Conservation (phyloP, 176 grass and related monocot species). For the Carex kokanica region DNA sequence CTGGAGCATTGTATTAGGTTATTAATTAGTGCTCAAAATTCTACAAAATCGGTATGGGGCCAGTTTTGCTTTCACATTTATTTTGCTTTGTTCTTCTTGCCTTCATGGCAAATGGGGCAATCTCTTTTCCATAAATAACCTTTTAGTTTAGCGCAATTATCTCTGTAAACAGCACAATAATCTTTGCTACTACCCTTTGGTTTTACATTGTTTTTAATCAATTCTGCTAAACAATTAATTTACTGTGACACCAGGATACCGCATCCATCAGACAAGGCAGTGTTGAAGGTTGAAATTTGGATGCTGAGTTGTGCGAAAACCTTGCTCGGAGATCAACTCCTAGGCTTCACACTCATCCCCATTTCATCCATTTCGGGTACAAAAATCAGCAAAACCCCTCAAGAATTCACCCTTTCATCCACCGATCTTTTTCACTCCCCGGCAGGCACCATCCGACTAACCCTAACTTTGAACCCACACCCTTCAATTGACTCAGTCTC, state of each 20-base stretch:
- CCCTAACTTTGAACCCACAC: slow-evolving; percentile 43
- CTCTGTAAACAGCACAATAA: not conserved
- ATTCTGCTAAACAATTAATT: not conserved
- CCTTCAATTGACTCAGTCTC: not conserved
- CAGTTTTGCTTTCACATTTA: not conserved
- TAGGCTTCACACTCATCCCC: slow-evolving; percentile 82
- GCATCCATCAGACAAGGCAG: slow-evolving; percentile 36
- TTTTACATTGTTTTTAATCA: not conserved
- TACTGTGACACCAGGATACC: slow-evolving; percentile 11
- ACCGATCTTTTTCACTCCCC: slow-evolving; percentile 83
- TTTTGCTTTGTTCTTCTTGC: not conserved
- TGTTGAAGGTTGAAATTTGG: slow-evolving; percentile 91
- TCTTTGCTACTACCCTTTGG: not conserved
- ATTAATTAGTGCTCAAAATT: not conserved
- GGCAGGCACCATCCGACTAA: slow-evolving; percentile 50
- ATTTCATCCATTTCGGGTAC: slow-evolving; percentile 41
- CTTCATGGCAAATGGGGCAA: not conserved
- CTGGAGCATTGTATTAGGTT: not conserved
- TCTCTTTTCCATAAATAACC: not conserved
- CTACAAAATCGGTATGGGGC: not conserved
- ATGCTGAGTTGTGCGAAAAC: slow-evolving; percentile 63
- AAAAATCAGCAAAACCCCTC: slow-evolving; percentile 7
- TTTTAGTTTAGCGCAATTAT: not conserved
- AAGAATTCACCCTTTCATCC: slow-evolving; percentile 73
- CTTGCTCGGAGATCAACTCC: slow-evolving; percentile 83